These are phyloP conservation scores for Eucalyptus virginea DNA, from an alignment of 345 rosid genomes.

Conservation along the genomic window DNA sequence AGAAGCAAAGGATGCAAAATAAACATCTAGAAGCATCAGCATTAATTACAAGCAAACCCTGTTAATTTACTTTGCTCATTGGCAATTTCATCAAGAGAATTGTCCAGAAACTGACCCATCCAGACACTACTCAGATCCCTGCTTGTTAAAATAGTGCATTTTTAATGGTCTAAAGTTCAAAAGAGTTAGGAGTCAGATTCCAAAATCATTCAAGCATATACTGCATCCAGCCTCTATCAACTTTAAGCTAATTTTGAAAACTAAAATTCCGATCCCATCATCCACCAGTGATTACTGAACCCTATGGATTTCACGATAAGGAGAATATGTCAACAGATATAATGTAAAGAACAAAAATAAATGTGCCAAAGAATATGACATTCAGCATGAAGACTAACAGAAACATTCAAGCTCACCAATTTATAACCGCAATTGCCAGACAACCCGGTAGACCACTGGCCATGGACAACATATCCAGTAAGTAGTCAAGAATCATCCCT, in stretches of 20 bases:
- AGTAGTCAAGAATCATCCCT: constrained; percentile 33
- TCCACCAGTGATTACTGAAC: not conserved
- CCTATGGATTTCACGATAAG: not conserved
- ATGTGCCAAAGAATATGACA: not conserved
- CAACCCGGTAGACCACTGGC: constrained; percentile 53
- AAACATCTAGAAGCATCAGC: not conserved
- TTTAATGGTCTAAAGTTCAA: not conserved
- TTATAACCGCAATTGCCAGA: constrained; percentile 49
- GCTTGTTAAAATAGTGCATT: not conserved
- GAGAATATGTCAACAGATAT: not conserved
- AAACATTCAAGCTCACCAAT: constrained; percentile 63
- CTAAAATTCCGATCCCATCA: not conserved
- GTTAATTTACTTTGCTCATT: not conserved
- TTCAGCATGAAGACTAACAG: not conserved
- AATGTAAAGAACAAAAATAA: not conserved
- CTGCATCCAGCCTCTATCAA: not conserved
- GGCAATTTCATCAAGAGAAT: not conserved
- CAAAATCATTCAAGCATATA: not conserved
- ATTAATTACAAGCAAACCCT: not conserved
- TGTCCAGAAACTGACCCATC: not conserved
- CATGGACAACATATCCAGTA: constrained; percentile 39
- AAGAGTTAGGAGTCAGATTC: not conserved
- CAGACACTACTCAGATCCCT: not conserved
- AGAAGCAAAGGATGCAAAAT: not conserved
- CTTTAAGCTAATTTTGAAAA: not conserved